Conservation (phyloP, 495 filamentous ascomycete species). For the Opeltia flavorubescens region DNA sequence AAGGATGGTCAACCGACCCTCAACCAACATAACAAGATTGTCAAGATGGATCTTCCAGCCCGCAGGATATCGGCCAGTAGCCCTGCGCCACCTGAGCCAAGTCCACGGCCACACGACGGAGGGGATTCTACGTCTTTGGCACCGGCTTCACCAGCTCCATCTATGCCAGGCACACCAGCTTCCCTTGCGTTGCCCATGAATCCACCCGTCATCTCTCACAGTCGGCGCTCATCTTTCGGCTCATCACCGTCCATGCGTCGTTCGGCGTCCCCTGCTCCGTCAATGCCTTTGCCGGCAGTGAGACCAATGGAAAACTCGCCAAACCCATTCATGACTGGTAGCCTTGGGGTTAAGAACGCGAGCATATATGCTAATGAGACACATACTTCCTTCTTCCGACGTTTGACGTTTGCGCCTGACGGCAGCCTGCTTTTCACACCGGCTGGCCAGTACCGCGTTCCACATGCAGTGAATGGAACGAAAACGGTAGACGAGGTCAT, state of each 20-base stretch:
- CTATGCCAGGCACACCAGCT: constrained; percentile 88
- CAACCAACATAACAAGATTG: constrained; percentile 55
- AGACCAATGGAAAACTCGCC: constrained; percentile 84
- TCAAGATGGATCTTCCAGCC: constrained; percentile 82
- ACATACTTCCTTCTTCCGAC: constrained; percentile 90
- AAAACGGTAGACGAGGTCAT: constrained; percentile 73
- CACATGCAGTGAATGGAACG: constrained; percentile 55
- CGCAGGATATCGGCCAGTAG: constrained; percentile 84
- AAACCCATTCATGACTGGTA: constrained; percentile 45
- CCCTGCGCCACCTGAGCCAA: constrained; percentile 75
- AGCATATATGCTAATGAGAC: constrained; percentile 96
- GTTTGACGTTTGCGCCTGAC: constrained; percentile 87
- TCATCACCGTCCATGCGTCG: constrained; percentile 72
- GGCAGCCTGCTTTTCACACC: constrained; percentile 92
- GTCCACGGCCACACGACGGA: constrained; percentile 39
- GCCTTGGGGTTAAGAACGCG: constrained; percentile 53
- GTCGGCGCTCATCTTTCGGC: constrained; percentile 86
- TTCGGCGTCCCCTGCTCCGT: constrained; percentile 90
- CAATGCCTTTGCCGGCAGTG: constrained; percentile 88
- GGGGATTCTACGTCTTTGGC: constrained; percentile 40
- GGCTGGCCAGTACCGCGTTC: constrained; percentile 85
- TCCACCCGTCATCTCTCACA: constrained; percentile 81
- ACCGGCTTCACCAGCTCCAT: constrained; percentile 72
- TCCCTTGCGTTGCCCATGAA: constrained; percentile 91
- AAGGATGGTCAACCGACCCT: constrained; percentile 94